Percentiles rank a stretch among this genome's conserved stretches.
phyloP scores from a whole-genome alignment of 75 land plant species.

The Ceratopteris richardii region DNA sequence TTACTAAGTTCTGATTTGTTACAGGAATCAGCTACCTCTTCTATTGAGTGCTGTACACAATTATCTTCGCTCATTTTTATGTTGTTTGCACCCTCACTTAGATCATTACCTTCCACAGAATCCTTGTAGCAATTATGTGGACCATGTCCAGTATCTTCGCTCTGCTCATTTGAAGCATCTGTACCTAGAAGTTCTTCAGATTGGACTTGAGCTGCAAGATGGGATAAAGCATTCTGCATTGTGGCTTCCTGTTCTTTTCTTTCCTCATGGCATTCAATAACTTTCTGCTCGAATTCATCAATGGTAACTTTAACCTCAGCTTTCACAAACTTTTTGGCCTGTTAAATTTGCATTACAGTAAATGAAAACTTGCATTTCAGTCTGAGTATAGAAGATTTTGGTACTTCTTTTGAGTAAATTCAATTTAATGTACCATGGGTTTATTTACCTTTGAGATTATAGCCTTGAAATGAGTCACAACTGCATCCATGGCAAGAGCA shows the following conservation, averaged over 20 bases:
- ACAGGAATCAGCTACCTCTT: too few relatives aligned
- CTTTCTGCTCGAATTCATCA: conserved; percentile 89
- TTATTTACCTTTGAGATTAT: conserved; percentile 73
- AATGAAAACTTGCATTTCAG: too few relatives aligned
- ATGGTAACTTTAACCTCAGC: conserved; percentile 67
- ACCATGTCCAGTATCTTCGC: too few relatives aligned
- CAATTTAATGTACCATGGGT: background rate
- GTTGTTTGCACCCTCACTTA: too few relatives aligned
- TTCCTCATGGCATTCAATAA: conserved; percentile 56
- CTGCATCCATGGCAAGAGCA: conserved; percentile 65
- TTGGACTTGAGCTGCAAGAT: conserved; percentile 15
- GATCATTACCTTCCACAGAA: too few relatives aligned
- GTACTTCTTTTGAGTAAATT: too few relatives aligned
- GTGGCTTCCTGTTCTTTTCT: conserved; percentile 75
- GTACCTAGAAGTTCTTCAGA: background rate
- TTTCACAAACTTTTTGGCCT: conserved; percentile 91
- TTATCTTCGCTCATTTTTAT: too few relatives aligned
- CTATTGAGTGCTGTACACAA: too few relatives aligned
- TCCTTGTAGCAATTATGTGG: too few relatives aligned
- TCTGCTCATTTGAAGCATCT: background rate
- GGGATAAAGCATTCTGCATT: conserved; percentile 63
- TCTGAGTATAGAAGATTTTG: too few relatives aligned
- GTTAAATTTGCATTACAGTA: too few relatives aligned
- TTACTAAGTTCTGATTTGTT: too few relatives aligned
- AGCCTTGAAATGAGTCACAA: conserved; percentile 65